Evolutionary conservation across 2,329 filamentous ascomycete species (phyloP).

Genomic region (Paraphaeosphaeria sporulosa): DNA sequence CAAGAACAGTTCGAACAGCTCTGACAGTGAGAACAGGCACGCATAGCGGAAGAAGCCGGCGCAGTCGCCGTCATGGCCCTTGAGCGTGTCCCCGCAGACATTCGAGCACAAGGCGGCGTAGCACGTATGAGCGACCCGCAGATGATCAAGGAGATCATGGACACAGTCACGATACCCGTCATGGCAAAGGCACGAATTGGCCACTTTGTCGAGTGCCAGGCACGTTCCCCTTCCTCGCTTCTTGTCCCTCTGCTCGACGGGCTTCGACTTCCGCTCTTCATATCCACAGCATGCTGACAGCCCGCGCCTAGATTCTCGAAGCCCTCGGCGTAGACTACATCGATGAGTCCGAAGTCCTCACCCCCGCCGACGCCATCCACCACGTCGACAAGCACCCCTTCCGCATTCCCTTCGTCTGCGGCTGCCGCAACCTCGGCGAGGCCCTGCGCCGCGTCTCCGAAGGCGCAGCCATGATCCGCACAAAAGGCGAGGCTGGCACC

Average conservation of each 20-base stretch:
- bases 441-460: conserved; percentile 89
- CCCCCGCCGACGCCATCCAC: conserved; percentile 86
- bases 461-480: conserved; percentile 98
- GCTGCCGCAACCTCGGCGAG: conserved; percentile 92
- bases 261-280: background rate
- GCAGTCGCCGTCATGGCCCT: conserved; percentile 98
- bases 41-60: conserved; percentile 96
- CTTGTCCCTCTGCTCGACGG: background rate
- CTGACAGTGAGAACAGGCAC: conserved; percentile 64
- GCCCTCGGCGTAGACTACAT: conserved; percentile 96
- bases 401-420: conserved; percentile 91
- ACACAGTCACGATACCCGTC: conserved; percentile 93
- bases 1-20: conserved; percentile 3
- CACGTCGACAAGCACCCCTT: conserved; percentile 91
- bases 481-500: conserved; percentile 96
- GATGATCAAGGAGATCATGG: conserved; percentile 96
- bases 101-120: conserved; percentile 89
- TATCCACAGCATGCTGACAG: background rate
- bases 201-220: conserved; percentile 96
- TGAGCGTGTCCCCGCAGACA: conserved; percentile 96
- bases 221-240: conserved; percentile 39
- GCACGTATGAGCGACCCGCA: conserved; percentile 95
- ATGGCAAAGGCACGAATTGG: conserved; percentile 99
- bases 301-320: conserved; percentile 78
- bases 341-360: conserved; percentile 97